A percentile compares a stretch with the other conserved stretches of the same genome.
Evolutionary conservation across 331 rosid species (phyloP).

Genomic region (Acacia concinna): DNA sequence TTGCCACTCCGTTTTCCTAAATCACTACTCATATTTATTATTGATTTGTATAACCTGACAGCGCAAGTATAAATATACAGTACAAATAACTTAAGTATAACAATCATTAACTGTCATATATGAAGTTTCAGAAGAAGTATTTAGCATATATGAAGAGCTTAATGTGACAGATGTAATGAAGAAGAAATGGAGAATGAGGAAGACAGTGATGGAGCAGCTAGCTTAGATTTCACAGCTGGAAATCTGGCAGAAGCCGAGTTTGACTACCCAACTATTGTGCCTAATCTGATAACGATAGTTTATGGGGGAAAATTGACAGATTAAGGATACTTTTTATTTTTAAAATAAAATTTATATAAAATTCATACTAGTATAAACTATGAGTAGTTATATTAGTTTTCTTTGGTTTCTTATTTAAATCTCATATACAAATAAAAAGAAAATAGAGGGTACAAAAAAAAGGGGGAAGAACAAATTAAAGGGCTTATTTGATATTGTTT

Average conservation of each 20-base stretch:
- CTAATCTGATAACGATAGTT: constrained; percentile 1
- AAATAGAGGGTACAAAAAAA: too few relatives aligned
- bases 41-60: not conserved
- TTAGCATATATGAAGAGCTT: not conserved
- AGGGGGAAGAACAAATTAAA: too few relatives aligned
- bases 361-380: not conserved
- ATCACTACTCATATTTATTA: not conserved
- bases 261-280: not conserved
- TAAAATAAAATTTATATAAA: not conserved
- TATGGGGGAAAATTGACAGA: not conserved
- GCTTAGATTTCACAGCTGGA: not conserved
- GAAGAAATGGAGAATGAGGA: not conserved
- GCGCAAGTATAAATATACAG: not conserved
- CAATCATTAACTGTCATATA: not conserved
- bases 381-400: not conserved
- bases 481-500: too few relatives aligned
- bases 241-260: not conserved
- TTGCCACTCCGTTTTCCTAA: not conserved
- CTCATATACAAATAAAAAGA: too few relatives aligned
- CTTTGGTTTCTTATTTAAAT: too few relatives aligned
- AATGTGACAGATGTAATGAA: not conserved
- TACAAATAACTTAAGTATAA: not conserved
- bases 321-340: not conserved
- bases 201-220: constrained; percentile 21
- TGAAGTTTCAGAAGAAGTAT: not conserved